Percentiles rank a stretch among this genome's conserved stretches.
Evolutionary conservation across 176 grass and related monocot species (phyloP).

Genomic region (Bolboschoenus planiculmis): DNA sequence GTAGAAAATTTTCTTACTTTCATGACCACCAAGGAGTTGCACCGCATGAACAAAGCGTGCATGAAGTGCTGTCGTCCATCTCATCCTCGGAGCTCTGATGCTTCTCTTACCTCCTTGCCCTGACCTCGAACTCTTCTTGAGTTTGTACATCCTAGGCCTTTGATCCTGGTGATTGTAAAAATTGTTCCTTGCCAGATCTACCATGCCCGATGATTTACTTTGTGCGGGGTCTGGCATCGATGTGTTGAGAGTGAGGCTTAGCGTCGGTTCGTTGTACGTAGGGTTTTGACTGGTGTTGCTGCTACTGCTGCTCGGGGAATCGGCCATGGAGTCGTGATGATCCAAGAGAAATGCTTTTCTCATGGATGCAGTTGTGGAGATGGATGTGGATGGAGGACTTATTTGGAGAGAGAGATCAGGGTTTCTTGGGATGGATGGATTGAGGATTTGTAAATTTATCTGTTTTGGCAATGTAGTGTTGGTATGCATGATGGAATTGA

Average conservation of each 20-base stretch:
- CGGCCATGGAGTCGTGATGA: neutral
- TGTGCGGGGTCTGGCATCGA: neutral
- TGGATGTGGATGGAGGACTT: constrained; percentile 43
- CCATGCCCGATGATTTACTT: neutral
- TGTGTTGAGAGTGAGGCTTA: constrained; percentile 11
- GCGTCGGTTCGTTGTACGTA: neutral
- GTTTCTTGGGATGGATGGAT: constrained; percentile 36
- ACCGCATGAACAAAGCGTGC: constrained; percentile 90
- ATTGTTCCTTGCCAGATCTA: neutral
- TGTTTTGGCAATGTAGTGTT: neutral
- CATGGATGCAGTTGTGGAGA: neutral
- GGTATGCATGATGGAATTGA: constrained; percentile 14
- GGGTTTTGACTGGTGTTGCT: constrained; percentile 11
- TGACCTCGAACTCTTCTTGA: constrained; percentile 47
- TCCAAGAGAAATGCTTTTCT: neutral
- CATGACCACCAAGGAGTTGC: constrained; percentile 94
- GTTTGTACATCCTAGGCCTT: constrained; percentile 35
- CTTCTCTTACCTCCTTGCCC: constrained; percentile 45
- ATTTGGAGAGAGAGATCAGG: constrained; percentile 79
- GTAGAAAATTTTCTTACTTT: constrained; percentile 44
- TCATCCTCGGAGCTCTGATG: constrained; percentile 79
- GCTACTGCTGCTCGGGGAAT: constrained; percentile 4
- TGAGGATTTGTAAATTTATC: neutral
- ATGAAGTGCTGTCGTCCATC: constrained; percentile 89
- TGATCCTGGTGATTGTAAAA: neutral